Conservation (phyloP, 306 rosid genomes). For the Pyrus betulifolia region DNA sequence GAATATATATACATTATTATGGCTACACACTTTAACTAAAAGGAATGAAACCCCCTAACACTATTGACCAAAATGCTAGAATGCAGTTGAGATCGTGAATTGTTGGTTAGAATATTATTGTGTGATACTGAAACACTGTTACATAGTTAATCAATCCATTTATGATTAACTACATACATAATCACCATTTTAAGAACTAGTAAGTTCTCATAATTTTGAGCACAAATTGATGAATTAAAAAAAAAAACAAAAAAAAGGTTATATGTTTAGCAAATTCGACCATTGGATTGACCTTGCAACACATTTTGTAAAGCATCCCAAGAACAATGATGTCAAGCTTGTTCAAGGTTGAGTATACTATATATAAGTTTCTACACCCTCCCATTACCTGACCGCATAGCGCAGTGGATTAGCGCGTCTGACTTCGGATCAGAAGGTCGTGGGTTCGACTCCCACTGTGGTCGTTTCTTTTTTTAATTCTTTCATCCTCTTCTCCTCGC, state of each 20-base stretch:
- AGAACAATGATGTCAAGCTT: not conserved
- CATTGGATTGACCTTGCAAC: not conserved
- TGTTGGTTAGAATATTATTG: not conserved
- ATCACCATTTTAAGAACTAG: not conserved
- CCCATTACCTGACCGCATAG: slow-evolving; percentile 38
- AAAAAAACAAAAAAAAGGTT: too few species aligned
- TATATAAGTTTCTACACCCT: fast-evolving
- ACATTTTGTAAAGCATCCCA: not conserved
- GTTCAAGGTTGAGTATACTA: too few species aligned
- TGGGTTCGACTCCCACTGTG: slow-evolving; percentile 74
- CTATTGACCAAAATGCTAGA: too few species aligned
- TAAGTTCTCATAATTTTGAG: too few species aligned
- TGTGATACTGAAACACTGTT: not conserved
- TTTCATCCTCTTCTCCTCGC: not conserved
- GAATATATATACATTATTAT: too few species aligned
- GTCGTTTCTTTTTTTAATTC: not conserved
- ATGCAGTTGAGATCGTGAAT: not conserved
- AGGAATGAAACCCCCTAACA: too few species aligned
- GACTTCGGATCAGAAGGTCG: slow-evolving; percentile 82
- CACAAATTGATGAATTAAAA: too few species aligned
- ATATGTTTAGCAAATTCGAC: too few species aligned
- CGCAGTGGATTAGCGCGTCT: slow-evolving; percentile 83
- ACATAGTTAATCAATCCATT: too few species aligned
- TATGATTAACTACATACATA: too few species aligned
- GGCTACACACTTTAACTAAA: too few species aligned